phyloP scores from a whole-genome alignment of 2,329 filamentous ascomycete genomes.

The Phyllosticta citribraziliensis region DNA sequence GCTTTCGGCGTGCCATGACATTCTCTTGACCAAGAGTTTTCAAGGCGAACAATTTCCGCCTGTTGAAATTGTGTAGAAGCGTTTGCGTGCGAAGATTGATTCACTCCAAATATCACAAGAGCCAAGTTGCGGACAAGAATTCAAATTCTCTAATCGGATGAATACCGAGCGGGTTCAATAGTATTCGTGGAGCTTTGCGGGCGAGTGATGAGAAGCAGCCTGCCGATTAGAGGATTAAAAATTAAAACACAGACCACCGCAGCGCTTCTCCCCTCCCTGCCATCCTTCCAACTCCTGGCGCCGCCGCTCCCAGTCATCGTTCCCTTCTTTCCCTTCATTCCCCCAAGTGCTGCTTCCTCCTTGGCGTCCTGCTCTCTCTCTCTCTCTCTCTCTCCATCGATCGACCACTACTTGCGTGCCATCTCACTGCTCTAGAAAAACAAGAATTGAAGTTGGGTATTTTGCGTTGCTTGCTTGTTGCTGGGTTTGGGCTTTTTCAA shows the following conservation, averaged over 20 bases:
- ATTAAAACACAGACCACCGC: conserved; percentile 3
- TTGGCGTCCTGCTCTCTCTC: background rate
- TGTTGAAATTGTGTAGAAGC: too few species aligned
- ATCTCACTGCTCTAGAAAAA: background rate
- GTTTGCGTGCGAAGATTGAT: background rate
- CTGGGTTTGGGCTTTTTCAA: background rate
- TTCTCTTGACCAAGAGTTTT: too few species aligned
- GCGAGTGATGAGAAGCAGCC: background rate
- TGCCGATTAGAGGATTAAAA: conserved; percentile 4
- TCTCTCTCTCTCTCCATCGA: background rate
- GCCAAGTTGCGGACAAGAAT: background rate
- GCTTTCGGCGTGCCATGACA: too few species aligned
- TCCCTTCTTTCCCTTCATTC: background rate
- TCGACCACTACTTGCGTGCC: background rate
- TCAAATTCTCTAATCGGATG: background rate
- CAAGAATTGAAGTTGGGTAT: background rate
- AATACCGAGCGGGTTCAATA: background rate
- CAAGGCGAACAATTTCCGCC: too few species aligned
- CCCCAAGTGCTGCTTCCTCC: background rate
- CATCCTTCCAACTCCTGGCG: background rate
- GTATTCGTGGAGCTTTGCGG: background rate
- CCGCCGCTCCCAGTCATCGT: background rate
- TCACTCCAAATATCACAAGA: background rate
- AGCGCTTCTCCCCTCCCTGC: background rate
- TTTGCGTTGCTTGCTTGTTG: background rate